Evolutionary conservation across 306 rosid genomes (phyloP).

Genomic region (Crataegus laevigata): DNA sequence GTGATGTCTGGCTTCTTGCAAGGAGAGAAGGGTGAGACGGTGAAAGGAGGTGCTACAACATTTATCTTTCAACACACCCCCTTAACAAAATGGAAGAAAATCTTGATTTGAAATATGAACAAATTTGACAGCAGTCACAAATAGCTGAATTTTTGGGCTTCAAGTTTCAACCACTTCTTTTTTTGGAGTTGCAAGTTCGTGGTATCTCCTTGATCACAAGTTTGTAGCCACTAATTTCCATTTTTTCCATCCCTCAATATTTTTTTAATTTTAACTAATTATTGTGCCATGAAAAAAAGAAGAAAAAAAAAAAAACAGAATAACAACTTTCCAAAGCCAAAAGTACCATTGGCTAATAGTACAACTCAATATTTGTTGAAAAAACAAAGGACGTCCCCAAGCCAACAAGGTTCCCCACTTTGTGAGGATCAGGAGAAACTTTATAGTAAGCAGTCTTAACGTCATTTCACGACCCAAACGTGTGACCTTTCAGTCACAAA

Average conservation of each 20-base stretch:
- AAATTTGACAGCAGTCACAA: background rate
- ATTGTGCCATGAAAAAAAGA: background rate
- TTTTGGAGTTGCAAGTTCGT: slow-evolving; percentile 17
- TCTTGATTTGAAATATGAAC: background rate
- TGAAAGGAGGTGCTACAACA: background rate
- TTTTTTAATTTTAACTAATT: background rate
- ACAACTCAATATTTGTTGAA: background rate
- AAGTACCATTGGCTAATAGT: background rate
- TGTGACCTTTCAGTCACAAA: too few relatives aligned
- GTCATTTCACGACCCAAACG: too few relatives aligned
- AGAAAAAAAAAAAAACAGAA: background rate
- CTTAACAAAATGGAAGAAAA: background rate
- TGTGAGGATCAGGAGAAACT: too few relatives aligned
- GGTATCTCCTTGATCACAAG: slow-evolving; percentile 2
- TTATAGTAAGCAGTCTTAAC: accelerated
- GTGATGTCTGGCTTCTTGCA: background rate
- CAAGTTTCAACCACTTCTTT: background rate
- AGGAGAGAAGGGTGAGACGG: slow-evolving; percentile 12
- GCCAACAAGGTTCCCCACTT: too few relatives aligned
- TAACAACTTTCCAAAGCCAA: background rate
- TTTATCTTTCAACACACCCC: background rate
- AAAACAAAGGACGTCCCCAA: too few relatives aligned
- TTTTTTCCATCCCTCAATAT: background rate
- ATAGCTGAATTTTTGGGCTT: slow-evolving; percentile 4
- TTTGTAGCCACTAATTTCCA: slow-evolving; percentile 16